Evolutionary conservation across 139 green algal genomes (phyloP).

Genomic region (Coelastrella sp.): DNA sequence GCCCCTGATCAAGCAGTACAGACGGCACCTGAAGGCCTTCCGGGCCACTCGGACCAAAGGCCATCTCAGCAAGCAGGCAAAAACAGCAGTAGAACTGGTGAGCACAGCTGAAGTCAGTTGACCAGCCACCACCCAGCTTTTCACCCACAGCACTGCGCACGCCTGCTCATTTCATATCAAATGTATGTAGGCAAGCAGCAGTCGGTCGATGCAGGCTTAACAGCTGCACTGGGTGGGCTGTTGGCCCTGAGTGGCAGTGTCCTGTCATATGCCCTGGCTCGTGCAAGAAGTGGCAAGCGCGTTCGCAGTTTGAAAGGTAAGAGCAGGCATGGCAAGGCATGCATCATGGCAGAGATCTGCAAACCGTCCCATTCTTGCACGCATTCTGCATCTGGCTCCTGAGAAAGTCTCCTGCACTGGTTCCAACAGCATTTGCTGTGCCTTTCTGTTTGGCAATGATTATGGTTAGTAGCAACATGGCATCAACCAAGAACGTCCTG

Average conservation of each 20-base stretch:
- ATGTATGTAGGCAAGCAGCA: neutral
- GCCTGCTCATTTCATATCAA: neutral
- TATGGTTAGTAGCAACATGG: no score
- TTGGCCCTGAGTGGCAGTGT: slow-evolving; percentile 35
- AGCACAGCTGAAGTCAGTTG: neutral
- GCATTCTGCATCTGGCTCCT: no score
- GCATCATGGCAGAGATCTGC: no score
- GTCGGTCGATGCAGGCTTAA: slow-evolving; percentile 7
- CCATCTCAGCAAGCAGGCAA: neutral
- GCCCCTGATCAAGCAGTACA: neutral
- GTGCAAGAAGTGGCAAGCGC: neutral
- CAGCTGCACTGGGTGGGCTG: slow-evolving; percentile 18
- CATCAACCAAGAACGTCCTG: neutral
- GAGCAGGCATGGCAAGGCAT: neutral
- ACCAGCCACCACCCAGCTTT: neutral
- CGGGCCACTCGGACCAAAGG: slow-evolving; percentile 2
- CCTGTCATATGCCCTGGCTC: slow-evolving; percentile 33
- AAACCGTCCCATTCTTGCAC: no score
- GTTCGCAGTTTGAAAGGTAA: slow-evolving; percentile 12
- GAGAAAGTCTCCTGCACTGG: neutral
- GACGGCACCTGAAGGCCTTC: neutral
- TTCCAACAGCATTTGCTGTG: neutral
- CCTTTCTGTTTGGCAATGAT: no score
- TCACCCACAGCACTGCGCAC: neutral
- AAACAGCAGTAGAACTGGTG: neutral